Conservation (phyloP, 2,329 filamentous ascomycete genomes). For the Aspergillus pseudoterreus region DNA sequence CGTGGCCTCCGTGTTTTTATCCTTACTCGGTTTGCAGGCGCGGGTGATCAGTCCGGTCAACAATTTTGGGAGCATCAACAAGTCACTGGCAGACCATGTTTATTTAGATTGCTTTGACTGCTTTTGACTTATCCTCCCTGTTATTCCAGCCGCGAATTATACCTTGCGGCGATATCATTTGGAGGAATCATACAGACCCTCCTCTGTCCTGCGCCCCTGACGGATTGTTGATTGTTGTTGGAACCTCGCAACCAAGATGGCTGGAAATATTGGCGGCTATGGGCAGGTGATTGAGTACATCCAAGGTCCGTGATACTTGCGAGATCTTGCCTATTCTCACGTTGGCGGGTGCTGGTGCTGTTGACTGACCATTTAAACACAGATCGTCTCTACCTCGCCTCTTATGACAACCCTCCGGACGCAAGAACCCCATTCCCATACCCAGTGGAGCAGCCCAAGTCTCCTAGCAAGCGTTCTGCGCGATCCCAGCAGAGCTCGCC, state of each 20-base stretch:
- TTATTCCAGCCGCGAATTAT: constrained; percentile 11
- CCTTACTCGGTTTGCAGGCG: constrained; percentile 17
- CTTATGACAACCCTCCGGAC: constrained; percentile 78
- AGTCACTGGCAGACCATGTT: constrained; percentile 23
- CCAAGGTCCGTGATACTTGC: constrained; percentile 61
- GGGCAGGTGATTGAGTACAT: constrained; percentile 96
- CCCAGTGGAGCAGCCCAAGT: constrained; percentile 56
- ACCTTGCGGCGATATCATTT: constrained; percentile 1
- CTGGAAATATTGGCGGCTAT: constrained; percentile 58
- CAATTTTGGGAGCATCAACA: constrained; percentile 11
- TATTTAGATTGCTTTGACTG: constrained; percentile 19
- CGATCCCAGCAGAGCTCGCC: constrained; percentile 59
- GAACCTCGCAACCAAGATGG: constrained; percentile 37
- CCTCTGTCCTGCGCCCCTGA: not conserved
- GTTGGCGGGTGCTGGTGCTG: constrained; percentile 2
- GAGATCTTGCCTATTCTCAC: not conserved
- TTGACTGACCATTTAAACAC: constrained; percentile 8
- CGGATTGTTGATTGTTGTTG: constrained; percentile 13
- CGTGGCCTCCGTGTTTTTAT: constrained; percentile 15
- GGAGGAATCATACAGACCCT: not conserved
- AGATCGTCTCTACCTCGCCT: constrained; percentile 94
- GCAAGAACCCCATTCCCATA: constrained; percentile 84
- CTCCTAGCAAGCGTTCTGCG: constrained; percentile 72
- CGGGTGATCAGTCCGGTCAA: constrained; percentile 8
- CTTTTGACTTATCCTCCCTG: constrained; percentile 6